Percentiles rank a stretch among this genome's conserved stretches.
These are phyloP conservation scores for Zea luxurians DNA, from an alignment of 176 grass and related monocot genomes.

Conservation along the genomic window DNA sequence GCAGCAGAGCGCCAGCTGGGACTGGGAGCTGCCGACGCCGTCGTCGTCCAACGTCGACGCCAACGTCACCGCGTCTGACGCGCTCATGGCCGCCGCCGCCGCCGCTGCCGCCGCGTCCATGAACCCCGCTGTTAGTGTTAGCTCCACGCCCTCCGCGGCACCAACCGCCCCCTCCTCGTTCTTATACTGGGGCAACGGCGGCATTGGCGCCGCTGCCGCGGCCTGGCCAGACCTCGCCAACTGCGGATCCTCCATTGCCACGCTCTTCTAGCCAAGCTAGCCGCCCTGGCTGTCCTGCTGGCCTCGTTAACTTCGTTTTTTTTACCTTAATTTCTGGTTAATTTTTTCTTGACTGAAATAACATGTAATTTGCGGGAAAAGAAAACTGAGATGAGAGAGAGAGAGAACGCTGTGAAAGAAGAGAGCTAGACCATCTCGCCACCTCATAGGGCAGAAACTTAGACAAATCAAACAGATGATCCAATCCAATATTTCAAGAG, in stretches of 20 bases:
- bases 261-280: constrained; percentile 67
- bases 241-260: constrained; percentile 77
- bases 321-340: constrained; percentile 42
- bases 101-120: constrained; percentile 49
- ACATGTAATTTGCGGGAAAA: constrained; percentile 54
- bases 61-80: constrained; percentile 57
- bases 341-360: constrained; percentile 58
- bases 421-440: constrained; percentile 21
- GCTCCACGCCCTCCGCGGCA: constrained; percentile 8
- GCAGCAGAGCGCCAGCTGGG: background rate
- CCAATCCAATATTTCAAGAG: constrained; percentile 24
- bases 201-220: constrained; percentile 37
- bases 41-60: constrained; percentile 47
- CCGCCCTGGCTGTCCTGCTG: background rate
- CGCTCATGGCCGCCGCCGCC: constrained; percentile 56
- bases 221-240: constrained; percentile 60
- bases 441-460: constrained; percentile 19
- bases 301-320: constrained; percentile 44
- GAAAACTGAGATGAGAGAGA: constrained; percentile 43
- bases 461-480: background rate
- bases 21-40: constrained; percentile 50
- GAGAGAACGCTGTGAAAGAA: constrained; percentile 30
- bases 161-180: constrained; percentile 16
- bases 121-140: constrained; percentile 34
- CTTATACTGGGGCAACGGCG: constrained; percentile 59